Percentiles rank a stretch among this genome's conserved stretches.
Conservation (phyloP, 805 yeast species). For the Candida vartiovaarae region DNA sequence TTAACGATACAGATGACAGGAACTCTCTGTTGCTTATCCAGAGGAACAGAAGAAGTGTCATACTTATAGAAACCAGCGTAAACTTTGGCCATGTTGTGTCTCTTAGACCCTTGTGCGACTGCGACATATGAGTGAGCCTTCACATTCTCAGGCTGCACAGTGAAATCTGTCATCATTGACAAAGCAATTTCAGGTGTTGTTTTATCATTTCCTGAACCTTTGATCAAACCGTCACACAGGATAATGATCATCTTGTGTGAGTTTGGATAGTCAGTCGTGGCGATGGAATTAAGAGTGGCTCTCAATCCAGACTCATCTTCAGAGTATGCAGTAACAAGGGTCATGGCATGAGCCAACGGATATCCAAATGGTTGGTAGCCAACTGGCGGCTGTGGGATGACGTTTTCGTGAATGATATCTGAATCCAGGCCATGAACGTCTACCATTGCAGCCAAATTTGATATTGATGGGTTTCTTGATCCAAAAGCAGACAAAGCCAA, state of each 20-base stretch:
- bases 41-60: conserved; percentile 65
- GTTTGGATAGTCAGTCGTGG: conserved; percentile 94
- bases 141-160: conserved; percentile 66
- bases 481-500: conserved; percentile 15
- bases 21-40: conserved; percentile 77
- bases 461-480: conserved; percentile 20
- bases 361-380: conserved; percentile 81
- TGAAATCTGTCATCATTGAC: conserved; percentile 78
- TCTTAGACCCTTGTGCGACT: conserved; percentile 87
- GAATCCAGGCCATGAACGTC: conserved; percentile 44
- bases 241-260: conserved; percentile 83
- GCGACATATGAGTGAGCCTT: conserved; percentile 85
- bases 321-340: conserved; percentile 88
- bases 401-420: conserved; percentile 63
- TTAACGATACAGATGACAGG: conserved; percentile 77
- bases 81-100: conserved; percentile 97
- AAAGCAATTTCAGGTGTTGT: conserved; percentile 88
- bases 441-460: conserved; percentile 17
- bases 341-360: conserved; percentile 69
- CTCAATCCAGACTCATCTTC: conserved; percentile 85
- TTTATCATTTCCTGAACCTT: conserved; percentile 86
- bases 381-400: conserved; percentile 86
- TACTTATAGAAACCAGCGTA: conserved; percentile 92
- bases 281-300: conserved; percentile 83
- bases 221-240: conserved; percentile 89